phyloP scores from a whole-genome alignment of 2,329 filamentous ascomycete species.

The Fusarium pseudocircinatum region DNA sequence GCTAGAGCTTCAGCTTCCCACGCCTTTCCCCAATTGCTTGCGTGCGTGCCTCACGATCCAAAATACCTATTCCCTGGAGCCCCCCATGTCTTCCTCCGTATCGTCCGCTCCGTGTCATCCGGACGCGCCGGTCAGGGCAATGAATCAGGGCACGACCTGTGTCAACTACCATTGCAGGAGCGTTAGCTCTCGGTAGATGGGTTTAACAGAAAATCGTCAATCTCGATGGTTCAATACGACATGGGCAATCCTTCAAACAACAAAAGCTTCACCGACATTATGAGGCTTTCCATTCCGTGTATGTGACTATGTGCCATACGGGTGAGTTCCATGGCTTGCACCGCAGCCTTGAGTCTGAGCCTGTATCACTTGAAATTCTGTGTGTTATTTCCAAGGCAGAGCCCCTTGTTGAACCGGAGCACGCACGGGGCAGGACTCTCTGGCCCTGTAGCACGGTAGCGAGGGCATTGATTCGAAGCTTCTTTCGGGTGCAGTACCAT shows the following conservation, averaged over 20 bases:
- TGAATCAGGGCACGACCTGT: background rate
- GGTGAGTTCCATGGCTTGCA: slow-evolving; percentile 12
- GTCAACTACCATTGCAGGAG: background rate
- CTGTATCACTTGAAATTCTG: background rate
- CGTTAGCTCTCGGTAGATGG: slow-evolving; percentile 6
- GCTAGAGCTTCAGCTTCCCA: slow-evolving; percentile 20
- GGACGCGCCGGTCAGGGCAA: slow-evolving; percentile 10
- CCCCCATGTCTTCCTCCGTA: slow-evolving; percentile 4
- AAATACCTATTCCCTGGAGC: background rate
- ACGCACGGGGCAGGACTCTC: slow-evolving; percentile 6
- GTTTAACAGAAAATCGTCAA: background rate
- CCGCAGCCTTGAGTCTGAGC: slow-evolving; percentile 24
- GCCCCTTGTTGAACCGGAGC: slow-evolving; percentile 16
- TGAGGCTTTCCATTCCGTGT: background rate
- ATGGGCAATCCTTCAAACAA: background rate
- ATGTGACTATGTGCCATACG: background rate
- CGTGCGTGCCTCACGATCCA: slow-evolving; percentile 2
- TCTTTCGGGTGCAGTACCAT: slow-evolving; percentile 2
- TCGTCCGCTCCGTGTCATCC: slow-evolving; percentile 28
- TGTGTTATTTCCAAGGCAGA: slow-evolving; percentile 30
- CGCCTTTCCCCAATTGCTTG: background rate
- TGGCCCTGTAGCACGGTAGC: slow-evolving; percentile 8
- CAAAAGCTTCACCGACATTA: slow-evolving; percentile 25
- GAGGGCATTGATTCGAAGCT: background rate
- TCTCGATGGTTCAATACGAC: slow-evolving; percentile 6